Evolutionary conservation across 2,329 filamentous ascomycete genomes (phyloP).

Genomic region (Cladosporium colombiae): DNA sequence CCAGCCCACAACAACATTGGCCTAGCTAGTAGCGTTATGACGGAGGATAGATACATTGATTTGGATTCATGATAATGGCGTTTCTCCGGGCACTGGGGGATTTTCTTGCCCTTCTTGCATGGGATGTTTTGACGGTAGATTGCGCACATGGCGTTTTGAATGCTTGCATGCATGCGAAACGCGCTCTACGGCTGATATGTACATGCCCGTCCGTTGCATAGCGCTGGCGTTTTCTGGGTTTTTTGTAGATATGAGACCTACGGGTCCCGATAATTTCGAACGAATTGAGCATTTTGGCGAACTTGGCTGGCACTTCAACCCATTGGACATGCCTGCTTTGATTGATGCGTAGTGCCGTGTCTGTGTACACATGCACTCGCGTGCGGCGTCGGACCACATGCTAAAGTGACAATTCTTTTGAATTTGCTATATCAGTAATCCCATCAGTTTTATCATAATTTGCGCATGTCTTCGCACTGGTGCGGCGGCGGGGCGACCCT

Average conservation of each 20-base stretch:
- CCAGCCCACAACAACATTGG: not conserved
- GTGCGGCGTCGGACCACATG: not conserved
- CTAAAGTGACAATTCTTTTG: not conserved
- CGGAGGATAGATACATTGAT: not conserved
- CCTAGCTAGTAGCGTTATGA: not conserved
- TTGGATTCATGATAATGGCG: not conserved
- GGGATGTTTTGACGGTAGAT: not conserved
- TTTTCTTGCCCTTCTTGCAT: not conserved
- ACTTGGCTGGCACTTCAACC: not conserved
- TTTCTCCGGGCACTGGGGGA: not conserved
- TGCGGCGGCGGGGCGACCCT: not conserved
- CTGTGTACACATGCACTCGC: not conserved
- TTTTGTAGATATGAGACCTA: not conserved
- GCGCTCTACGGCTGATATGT: not conserved
- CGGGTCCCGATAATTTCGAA: not conserved
- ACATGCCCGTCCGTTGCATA: slow-evolving; percentile 9
- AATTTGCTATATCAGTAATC: not conserved
- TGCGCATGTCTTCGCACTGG: not conserved
- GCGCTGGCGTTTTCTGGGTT: not conserved
- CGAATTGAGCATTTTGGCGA: not conserved
- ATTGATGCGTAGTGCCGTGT: not conserved
- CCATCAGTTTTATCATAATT: not conserved
- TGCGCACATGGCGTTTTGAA: not conserved
- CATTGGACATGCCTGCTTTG: not conserved
- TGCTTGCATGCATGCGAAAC: not conserved